Evolutionary conservation across 2,329 filamentous ascomycete genomes (phyloP).

Genomic region (Emydomyces testavorans): DNA sequence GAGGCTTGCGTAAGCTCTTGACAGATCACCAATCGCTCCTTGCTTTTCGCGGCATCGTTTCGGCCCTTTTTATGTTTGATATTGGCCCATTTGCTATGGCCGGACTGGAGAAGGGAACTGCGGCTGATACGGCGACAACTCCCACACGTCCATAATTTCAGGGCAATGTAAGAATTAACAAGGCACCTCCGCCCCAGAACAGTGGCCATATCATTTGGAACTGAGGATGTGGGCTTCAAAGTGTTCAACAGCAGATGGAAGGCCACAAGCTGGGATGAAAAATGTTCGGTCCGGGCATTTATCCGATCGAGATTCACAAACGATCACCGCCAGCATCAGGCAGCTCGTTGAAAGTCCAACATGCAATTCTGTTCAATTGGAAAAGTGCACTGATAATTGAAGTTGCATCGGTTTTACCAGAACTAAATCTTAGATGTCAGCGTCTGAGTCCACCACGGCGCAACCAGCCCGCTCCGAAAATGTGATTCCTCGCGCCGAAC

Average conservation of each 20-base stretch:
- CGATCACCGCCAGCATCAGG: neutral
- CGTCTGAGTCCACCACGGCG: slow-evolving; percentile 24
- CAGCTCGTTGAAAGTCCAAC: neutral
- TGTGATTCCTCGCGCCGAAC: slow-evolving; percentile 44
- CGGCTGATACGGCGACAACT: slow-evolving; percentile 39
- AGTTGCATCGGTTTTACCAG: neutral
- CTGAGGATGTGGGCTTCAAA: neutral
- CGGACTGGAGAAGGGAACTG: slow-evolving; percentile 43
- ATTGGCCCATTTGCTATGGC: slow-evolving; percentile 90
- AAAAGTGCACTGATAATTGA: slow-evolving; percentile 2
- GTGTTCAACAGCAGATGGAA: neutral
- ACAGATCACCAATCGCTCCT: slow-evolving; percentile 54
- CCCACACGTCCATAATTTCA: slow-evolving; percentile 17
- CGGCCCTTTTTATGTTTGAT: slow-evolving; percentile 92
- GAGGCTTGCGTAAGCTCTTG: slow-evolving; percentile 64
- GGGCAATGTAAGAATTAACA: neutral
- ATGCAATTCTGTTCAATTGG: neutral
- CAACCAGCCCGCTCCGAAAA: slow-evolving; percentile 28
- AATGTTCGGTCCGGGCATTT: slow-evolving; percentile 7
- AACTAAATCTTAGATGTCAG: slow-evolving; percentile 28
- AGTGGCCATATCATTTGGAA: slow-evolving; percentile 13
- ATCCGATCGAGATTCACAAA: neutral
- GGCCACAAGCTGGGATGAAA: neutral
- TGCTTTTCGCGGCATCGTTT: slow-evolving; percentile 64
- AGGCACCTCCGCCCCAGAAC: slow-evolving; percentile 6